These are phyloP conservation scores for Talinum fruticosum DNA, from an alignment of 148 eudicot species.

Conservation along the genomic window DNA sequence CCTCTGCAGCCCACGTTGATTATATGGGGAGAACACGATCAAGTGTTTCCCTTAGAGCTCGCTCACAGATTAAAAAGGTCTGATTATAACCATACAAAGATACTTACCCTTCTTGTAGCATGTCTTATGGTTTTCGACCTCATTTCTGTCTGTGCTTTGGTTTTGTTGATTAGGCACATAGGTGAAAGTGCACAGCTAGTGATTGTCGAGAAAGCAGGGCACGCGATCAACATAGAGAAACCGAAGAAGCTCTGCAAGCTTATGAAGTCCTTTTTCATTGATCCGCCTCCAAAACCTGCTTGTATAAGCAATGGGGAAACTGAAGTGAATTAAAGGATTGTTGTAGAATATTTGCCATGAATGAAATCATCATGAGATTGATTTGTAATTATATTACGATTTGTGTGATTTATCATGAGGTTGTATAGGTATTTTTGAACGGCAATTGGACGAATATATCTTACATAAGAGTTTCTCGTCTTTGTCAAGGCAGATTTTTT, in stretches of 20 bases:
- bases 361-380: neutral
- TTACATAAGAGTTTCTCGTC: neutral
- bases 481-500: neutral
- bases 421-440: neutral
- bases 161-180: constrained; percentile 49
- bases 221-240: constrained; percentile 76
- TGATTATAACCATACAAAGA: neutral
- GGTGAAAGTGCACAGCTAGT: constrained; percentile 66
- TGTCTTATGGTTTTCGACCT: neutral
- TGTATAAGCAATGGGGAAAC: constrained; percentile 27
- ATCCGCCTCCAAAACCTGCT: constrained; percentile 24
- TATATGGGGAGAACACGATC: constrained; percentile 88
- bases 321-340: constrained; percentile 26
- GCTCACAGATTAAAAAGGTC: constrained; percentile 80
- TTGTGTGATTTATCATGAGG: neutral
- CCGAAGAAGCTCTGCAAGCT: constrained; percentile 51
- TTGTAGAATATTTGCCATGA: neutral
- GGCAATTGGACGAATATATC: neutral
- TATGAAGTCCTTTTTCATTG: constrained; percentile 57
- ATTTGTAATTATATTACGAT: neutral
- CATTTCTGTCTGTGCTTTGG: neutral
- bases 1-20: constrained; percentile 66
- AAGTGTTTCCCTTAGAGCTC: constrained; percentile 75
- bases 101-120: neutral
- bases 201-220: constrained; percentile 67